Conservation (phyloP, 169 alveolate species). For the Eimeria brunetti region DNA sequence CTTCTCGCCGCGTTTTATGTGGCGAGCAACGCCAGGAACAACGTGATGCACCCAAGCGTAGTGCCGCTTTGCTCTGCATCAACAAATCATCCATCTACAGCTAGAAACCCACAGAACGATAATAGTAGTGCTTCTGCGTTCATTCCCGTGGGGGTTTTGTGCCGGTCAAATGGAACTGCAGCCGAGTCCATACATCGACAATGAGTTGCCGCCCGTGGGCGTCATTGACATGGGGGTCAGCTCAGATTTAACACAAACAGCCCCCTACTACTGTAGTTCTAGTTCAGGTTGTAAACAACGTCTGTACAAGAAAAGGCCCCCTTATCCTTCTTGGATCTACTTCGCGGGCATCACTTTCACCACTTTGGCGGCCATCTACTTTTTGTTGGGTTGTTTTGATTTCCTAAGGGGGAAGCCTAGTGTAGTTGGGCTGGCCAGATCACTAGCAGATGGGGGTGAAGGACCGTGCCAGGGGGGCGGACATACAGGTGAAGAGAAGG, state of each 20-base stretch:
- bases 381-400: background rate
- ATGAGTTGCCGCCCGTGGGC: background rate
- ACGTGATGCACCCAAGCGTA: background rate
- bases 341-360: background rate
- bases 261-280: background rate
- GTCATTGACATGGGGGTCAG: background rate
- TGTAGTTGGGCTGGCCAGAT: background rate
- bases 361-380: background rate
- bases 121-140: background rate
- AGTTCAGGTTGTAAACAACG: background rate
- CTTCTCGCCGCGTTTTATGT: background rate
- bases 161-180: background rate
- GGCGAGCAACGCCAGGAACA: background rate
- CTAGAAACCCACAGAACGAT: background rate
- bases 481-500: background rate
- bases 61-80: background rate
- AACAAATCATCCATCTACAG: background rate
- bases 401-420: background rate
- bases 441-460: conserved; percentile 7
- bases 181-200: background rate
- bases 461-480: background rate
- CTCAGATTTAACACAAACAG: background rate
- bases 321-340: background rate
- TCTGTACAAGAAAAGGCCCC: background rate
- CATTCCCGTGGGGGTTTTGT: background rate